Percentiles rank a stretch among this genome's conserved stretches.
These are phyloP conservation scores for Wickerhamomyces silvicola DNA, from an alignment of 805 yeast genomes.

Conservation along the genomic window DNA sequence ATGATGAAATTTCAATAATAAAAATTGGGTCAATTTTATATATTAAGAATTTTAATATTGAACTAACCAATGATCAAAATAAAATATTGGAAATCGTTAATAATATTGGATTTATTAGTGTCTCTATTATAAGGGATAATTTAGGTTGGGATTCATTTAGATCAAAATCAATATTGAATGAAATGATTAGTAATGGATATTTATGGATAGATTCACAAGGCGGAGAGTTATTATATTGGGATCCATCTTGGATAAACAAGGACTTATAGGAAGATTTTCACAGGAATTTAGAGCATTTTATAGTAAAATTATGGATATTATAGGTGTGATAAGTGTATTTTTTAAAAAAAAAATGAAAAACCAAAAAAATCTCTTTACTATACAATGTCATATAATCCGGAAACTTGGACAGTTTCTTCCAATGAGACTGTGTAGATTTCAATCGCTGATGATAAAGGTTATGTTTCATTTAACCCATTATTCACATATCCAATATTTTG, in stretches of 20 bases:
- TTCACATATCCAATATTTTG: slow-evolving; percentile 93
- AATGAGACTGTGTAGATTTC: slow-evolving; percentile 60
- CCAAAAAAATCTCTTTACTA: too few relatives aligned
- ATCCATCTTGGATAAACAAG: slow-evolving; percentile 59
- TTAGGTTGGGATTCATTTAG: slow-evolving; percentile 66
- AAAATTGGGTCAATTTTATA: slow-evolving; percentile 43
- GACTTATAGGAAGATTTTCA: slow-evolving; percentile 1
- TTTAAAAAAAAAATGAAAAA: too few relatives aligned
- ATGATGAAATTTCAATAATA: slow-evolving; percentile 65
- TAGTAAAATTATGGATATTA: background rate
- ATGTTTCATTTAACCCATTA: slow-evolving; percentile 62
- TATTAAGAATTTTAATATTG: slow-evolving; percentile 56
- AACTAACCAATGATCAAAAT: slow-evolving; percentile 62
- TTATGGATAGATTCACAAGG: slow-evolving; percentile 74
- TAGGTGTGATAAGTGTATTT: too few relatives aligned
- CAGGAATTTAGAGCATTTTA: background rate
- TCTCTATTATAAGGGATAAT: slow-evolving; percentile 61
- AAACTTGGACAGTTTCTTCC: slow-evolving; percentile 68
- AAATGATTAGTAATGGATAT: slow-evolving; percentile 75
- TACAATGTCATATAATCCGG: slow-evolving; percentile 44
- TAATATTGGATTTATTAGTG: slow-evolving; percentile 68
- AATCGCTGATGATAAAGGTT: slow-evolving; percentile 51
- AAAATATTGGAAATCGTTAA: slow-evolving; percentile 70
- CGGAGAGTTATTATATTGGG: slow-evolving; percentile 55
- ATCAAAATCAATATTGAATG: slow-evolving; percentile 58